Evolutionary conservation across 352 stramenopile genomes (phyloP).

Genomic region (Pythium phragmiticola): DNA sequence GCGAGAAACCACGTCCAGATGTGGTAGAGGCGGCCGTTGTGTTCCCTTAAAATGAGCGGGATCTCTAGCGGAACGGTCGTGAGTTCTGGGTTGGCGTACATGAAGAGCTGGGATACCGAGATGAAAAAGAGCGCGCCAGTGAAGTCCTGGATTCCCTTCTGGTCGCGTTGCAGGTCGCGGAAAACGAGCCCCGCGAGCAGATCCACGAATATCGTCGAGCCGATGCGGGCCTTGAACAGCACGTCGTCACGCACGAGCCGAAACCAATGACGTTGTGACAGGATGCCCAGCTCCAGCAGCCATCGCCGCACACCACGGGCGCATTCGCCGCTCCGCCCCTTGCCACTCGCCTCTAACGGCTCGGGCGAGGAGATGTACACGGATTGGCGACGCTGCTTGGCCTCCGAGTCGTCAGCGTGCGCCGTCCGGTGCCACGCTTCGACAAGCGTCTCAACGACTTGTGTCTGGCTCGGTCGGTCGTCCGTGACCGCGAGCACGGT

Average conservation of each 20-base stretch:
- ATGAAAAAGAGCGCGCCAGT: constrained; percentile 46
- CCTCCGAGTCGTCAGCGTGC: constrained; percentile 5
- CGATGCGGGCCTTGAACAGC: constrained; percentile 29
- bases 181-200: constrained; percentile 35
- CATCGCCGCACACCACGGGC: background rate
- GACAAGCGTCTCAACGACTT: constrained; percentile 17
- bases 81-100: constrained; percentile 33
- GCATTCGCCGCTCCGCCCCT: background rate
- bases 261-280: constrained; percentile 22
- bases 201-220: constrained; percentile 29
- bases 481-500: constrained; percentile 43
- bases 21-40: constrained; percentile 32
- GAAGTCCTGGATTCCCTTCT: constrained; percentile 34
- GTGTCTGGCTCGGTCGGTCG: constrained; percentile 1
- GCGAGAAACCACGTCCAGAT: constrained; percentile 34
- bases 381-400: constrained; percentile 9
- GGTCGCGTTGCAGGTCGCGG: constrained; percentile 26
- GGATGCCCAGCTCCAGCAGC: background rate
- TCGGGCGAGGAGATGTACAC: background rate
- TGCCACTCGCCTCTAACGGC: background rate
- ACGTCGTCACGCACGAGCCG: constrained; percentile 30
- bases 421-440: constrained; percentile 8
- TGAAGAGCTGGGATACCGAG: constrained; percentile 51
- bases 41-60: constrained; percentile 34
- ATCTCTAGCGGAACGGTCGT: constrained; percentile 34